Base-by-base conservation (phyloP, 2,329 filamentous ascomycete species). In the Fusarium scirpi region DNA sequence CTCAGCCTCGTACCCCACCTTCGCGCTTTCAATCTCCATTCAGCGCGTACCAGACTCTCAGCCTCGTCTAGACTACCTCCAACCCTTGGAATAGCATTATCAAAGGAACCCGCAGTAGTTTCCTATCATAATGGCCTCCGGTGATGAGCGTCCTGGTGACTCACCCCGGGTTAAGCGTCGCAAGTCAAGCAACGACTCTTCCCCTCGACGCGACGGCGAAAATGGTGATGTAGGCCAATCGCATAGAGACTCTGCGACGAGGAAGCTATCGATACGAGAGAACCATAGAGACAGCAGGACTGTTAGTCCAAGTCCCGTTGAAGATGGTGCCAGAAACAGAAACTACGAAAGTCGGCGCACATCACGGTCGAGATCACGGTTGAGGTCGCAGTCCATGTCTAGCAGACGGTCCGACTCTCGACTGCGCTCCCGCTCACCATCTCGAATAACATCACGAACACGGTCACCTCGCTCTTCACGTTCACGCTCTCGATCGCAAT, bases 321-420 rank as follows among this genome's bases (percentile, higher is more conserved):
- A 51, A 32, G 70, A 72, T 49, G 72, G 22, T 60, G 49, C 71
- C 57, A 40, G 67, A 65, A 65, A 71, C 62, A 70, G 76, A 32
- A 68, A 74, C 29, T 78, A 78, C 52, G 76, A 73, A 34, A 76
- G 76, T 10, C 73, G 76, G 16, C 73, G 71, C 29, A 75, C 76
- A 20, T 80, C 80, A 11, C 74, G 71, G 9, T 79, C 78, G 40
- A 74, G 69, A 34, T 78, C 78, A 18, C 74, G 76, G 27, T 77
- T 79, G 29, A 73, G 77, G 58, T 80, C 79, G 9, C 74, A 74
- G 11, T 82, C 80, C 5, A 76, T 69, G 51, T 81, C 81, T 18
- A 79, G 73, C 48, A 82, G 81, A 38, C 77, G 79, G 51, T 82
- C 81, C 24, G 78, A 80, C 25, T 81, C 80, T 67, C 74, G 74